These are phyloP conservation scores for Metahyphopichia silvanorum DNA, from an alignment of 805 yeast species.

Conservation along the genomic window DNA sequence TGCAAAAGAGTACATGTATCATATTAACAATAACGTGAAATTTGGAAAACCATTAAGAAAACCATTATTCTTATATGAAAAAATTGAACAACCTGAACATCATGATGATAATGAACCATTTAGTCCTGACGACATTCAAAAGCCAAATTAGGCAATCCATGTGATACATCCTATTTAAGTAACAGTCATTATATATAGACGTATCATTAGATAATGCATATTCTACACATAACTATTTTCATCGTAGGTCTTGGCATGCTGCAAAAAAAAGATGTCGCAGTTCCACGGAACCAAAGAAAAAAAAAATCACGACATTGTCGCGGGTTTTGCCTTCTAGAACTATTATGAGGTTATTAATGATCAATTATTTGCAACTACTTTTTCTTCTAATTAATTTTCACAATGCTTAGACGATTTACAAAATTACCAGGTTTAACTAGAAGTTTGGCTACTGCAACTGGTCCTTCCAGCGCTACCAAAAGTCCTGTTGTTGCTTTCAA, in stretches of 20 bases:
- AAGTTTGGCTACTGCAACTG: conserved; percentile 4
- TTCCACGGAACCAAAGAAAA: no score
- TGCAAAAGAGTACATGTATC: conserved; percentile 6
- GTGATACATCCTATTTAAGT: background rate
- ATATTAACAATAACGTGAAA: conserved; percentile 9
- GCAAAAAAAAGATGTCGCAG: no score
- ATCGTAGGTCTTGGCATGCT: no score
- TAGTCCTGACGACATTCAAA: background rate
- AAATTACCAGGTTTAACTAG: conserved; percentile 1
- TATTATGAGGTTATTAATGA: background rate
- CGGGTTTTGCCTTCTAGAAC: background rate
- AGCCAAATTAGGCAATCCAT: background rate
- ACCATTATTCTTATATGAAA: conserved; percentile 13
- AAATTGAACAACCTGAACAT: conserved; percentile 13
- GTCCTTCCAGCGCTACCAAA: conserved; percentile 1
- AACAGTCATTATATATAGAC: conserved; percentile 3
- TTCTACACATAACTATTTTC: background rate
- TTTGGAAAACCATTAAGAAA: conserved; percentile 14
- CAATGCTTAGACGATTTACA: background rate
- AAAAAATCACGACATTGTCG: no score
- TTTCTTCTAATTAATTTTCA: background rate
- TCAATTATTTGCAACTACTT: background rate
- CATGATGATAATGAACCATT: conserved; percentile 4
- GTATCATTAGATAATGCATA: background rate
- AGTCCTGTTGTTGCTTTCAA: conserved; percentile 26